Evolutionary conservation across 306 rosid genomes (phyloP).

Genomic region (Datisca glomerata): DNA sequence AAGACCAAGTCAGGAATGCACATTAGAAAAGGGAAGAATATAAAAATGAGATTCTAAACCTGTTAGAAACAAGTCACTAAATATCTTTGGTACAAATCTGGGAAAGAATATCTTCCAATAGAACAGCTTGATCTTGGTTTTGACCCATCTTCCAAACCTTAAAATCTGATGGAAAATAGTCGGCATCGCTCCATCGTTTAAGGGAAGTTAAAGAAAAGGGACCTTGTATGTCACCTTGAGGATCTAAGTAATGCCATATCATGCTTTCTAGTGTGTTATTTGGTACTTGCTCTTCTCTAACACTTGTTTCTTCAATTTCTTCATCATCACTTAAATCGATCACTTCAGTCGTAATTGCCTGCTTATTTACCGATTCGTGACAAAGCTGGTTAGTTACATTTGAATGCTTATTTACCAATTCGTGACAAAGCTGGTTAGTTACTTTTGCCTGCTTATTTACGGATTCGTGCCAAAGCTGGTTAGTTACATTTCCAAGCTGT

Average conservation of each 20-base stretch:
- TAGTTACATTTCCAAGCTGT: slow-evolving; percentile 12
- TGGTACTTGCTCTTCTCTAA: slow-evolving; percentile 12
- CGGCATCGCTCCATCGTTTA: slow-evolving; percentile 59
- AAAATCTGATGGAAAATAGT: slow-evolving; percentile 56
- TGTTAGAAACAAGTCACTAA: no score
- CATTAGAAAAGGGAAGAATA: no score
- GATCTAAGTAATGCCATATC: slow-evolving; percentile 66
- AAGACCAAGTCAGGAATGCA: no score
- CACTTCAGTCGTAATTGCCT: slow-evolving; percentile 17
- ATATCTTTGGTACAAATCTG: no score
- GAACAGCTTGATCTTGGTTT: slow-evolving; percentile 29
- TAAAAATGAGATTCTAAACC: no score
- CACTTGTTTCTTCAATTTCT: slow-evolving; percentile 13
- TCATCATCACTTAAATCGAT: slow-evolving; percentile 56
- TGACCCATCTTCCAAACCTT: slow-evolving; percentile 66
- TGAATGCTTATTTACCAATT: background rate
- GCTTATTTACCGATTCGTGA: slow-evolving; percentile 8
- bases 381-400: background rate
- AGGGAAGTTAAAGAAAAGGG: slow-evolving; percentile 43
- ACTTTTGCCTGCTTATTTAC: background rate
- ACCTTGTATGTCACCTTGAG: slow-evolving; percentile 59
- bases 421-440: no score
- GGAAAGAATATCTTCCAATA: slow-evolving; percentile 33
- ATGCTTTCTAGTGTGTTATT: slow-evolving; percentile 12
- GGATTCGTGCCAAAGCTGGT: slow-evolving; percentile 1